These are phyloP conservation scores for Mycena galericulata DNA, from an alignment of 768 basidiomycete species.

Conservation along the genomic window DNA sequence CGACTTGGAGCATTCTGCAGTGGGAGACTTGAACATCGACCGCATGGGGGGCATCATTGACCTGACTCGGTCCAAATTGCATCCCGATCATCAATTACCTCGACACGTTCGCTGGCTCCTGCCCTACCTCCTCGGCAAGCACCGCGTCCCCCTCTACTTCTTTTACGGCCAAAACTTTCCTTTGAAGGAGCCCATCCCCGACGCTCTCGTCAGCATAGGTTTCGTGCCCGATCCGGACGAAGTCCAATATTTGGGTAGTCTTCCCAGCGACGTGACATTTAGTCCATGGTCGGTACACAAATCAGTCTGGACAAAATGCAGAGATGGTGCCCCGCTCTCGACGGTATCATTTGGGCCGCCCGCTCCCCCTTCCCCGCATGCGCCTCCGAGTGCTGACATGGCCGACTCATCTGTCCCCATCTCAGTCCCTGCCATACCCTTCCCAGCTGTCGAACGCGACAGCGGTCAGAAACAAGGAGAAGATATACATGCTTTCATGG, in stretches of 20 bases:
- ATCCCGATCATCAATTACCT: constrained; percentile 21
- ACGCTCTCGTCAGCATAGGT: neutral
- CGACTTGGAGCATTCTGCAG: constrained; percentile 26
- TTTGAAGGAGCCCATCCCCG: constrained; percentile 20
- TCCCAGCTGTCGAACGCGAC: constrained; percentile 21
- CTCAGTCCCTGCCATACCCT: neutral
- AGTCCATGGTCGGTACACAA: constrained; percentile 9
- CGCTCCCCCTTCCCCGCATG: constrained; percentile 13
- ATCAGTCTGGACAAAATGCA: neutral
- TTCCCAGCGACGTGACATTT: constrained; percentile 18
- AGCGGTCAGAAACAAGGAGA: constrained; percentile 28
- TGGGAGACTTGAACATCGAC: constrained; percentile 22
- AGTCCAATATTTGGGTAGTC: neutral
- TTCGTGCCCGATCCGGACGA: constrained; percentile 13
- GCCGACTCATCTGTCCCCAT: neutral
- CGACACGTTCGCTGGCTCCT: constrained; percentile 25
- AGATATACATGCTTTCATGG: constrained; percentile 23
- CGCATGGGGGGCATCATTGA: constrained; percentile 29
- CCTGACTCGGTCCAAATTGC: constrained; percentile 13
- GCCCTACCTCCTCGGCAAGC: constrained; percentile 14
- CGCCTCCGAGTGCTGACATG: neutral
- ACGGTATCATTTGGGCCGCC: neutral
- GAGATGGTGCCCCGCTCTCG: neutral
- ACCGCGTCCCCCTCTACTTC: constrained; percentile 29
- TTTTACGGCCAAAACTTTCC: constrained; percentile 25